Evolutionary conservation across 768 basidiomycete genomes (phyloP).

Genomic region (Gymnopilus junonius): DNA sequence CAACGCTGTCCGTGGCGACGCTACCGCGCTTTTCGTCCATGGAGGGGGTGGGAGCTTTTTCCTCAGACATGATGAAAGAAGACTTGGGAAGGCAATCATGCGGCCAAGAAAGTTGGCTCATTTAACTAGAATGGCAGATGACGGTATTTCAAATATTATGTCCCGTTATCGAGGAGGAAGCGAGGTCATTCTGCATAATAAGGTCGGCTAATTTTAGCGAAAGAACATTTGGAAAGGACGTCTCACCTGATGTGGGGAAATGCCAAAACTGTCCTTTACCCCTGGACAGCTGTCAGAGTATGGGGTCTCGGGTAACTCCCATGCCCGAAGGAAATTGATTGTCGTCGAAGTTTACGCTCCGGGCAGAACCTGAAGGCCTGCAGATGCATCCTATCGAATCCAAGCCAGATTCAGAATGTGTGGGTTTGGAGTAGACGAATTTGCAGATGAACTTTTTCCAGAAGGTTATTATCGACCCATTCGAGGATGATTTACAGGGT

Average conservation of each 20-base stretch:
- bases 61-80: slow-evolving; percentile 21
- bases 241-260: background rate
- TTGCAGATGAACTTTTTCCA: no score
- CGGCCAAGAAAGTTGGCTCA: background rate
- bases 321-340: background rate
- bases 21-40: slow-evolving; percentile 24
- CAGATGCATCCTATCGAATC: no score
- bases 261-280: no score
- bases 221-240: slow-evolving; percentile 2
- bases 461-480: no score
- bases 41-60: slow-evolving; percentile 18
- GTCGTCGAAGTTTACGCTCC: background rate
- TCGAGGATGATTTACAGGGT: no score
- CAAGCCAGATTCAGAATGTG: no score
- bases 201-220: background rate
- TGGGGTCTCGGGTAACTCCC: background rate
- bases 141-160: background rate
- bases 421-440: no score
- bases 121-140: slow-evolving; percentile 6
- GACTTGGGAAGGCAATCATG: slow-evolving; percentile 1
- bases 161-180: background rate
- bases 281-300: background rate
- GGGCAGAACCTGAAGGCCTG: no score
- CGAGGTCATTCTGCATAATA: background rate
- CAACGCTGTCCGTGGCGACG: slow-evolving; percentile 25